Conservation (phyloP, 2,329 filamentous ascomycete genomes). For the Colletotrichum scovillei region DNA sequence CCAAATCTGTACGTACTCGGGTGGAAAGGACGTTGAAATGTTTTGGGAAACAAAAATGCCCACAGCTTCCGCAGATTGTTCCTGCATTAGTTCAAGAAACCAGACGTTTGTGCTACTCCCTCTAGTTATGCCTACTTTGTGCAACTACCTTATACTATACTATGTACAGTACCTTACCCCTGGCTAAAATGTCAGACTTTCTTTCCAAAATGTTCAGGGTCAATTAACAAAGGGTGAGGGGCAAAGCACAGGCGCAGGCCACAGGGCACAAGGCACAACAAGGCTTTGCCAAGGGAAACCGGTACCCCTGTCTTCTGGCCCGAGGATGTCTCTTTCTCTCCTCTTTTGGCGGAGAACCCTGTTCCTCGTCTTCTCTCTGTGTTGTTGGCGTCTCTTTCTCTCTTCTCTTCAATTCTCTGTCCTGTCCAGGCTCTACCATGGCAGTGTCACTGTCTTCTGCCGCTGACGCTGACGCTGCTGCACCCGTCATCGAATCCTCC, state of each 20-base stretch:
- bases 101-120: not conserved
- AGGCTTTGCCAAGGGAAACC: constrained; percentile 26
- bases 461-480: not conserved
- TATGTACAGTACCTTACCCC: not conserved
- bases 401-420: not conserved
- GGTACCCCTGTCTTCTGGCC: not conserved
- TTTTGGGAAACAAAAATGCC: constrained; percentile 20
- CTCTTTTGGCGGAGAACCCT: constrained; percentile 35
- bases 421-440: not conserved
- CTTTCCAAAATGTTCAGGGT: constrained; percentile 1
- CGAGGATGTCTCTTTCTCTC: constrained; percentile 9
- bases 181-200: not conserved
- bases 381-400: not conserved
- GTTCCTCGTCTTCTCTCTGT: constrained; percentile 5
- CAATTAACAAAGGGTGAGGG: not conserved
- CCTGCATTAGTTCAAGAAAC: constrained; percentile 30
- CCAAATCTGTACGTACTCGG: too few relatives aligned
- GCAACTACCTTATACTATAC: not conserved
- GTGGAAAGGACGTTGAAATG: not conserved
- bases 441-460: too few relatives aligned
- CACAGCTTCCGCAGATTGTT: constrained; percentile 19
- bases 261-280: not conserved
- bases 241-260: not conserved
- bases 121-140: constrained; percentile 10
- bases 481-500: not conserved